Evolutionary conservation across 1,139 yeast genomes (phyloP).

Genomic region (Diutina mesorugosa): DNA sequence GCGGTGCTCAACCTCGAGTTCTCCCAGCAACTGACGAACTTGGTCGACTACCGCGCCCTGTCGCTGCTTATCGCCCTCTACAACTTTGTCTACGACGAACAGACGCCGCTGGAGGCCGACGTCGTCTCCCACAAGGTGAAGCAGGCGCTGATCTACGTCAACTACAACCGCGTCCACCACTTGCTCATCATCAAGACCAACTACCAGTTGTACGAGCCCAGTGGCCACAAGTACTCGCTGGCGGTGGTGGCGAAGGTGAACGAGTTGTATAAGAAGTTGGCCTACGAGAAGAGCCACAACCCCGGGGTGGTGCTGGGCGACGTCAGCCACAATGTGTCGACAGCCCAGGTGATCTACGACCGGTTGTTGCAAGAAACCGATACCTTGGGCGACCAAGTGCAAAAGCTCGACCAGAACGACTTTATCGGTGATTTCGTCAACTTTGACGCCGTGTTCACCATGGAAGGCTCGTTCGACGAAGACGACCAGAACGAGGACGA

Average conservation of each 20-base stretch:
- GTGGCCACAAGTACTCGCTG: conserved; percentile 1
- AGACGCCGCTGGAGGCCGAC: background rate
- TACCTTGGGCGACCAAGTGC: background rate
- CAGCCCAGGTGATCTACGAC: background rate
- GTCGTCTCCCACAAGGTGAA: background rate
- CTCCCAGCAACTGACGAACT: background rate
- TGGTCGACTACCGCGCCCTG: conserved; percentile 1
- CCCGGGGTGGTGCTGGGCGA: background rate
- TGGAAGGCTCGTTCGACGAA: background rate
- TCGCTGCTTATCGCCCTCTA: background rate
- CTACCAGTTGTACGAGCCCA: background rate
- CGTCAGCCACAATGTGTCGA: background rate
- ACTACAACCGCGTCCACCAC: background rate
- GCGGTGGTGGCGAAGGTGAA: conserved; percentile 2
- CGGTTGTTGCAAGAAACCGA: background rate
- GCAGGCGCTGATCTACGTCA: conserved; percentile 2
- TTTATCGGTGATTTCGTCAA: conserved; percentile 1
- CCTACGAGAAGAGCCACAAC: background rate
- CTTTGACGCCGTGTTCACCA: background rate
- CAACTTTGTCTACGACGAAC: background rate
- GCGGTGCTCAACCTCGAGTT: conserved; percentile 1
- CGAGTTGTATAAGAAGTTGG: background rate
- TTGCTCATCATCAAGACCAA: conserved; percentile 1
- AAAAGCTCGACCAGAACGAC: background rate
- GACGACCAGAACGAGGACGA: background rate